Base-by-base conservation (phyloP, 2,329 filamentous ascomycete genomes). In the Calonectria henricotiae region DNA sequence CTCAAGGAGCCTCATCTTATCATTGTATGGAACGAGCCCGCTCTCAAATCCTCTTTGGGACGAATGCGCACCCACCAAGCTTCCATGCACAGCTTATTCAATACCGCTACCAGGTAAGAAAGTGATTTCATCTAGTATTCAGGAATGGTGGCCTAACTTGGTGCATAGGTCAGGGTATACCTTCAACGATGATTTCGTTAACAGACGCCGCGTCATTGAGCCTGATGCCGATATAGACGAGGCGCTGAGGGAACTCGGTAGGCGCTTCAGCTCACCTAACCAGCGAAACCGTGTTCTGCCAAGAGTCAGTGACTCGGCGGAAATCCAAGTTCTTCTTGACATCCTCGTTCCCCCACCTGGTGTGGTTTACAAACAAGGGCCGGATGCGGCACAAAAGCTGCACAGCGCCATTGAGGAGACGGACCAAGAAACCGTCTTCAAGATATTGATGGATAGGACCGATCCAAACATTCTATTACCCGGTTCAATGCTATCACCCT, bases 271-370 rank as follows among this genome's bases (percentile, higher is more conserved):
- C 8, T 61, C 72, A 11, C 74, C 76, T n/a, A 74, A 71, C 54
- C 76, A 78, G 37, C 71, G 62, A 20, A 72, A 69, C 25, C 67
- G 71, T 13, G 74, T 78, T 27, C 63, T 78, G 15, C 76, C 76
- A 11, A 71, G 76, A 72, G 76, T 78, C 15, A 78, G 76, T 20
- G 76, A 78, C 60, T 78, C 76, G 39, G 67, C 76, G 9, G 75
- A 78, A 27, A 78, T 78, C n/a, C 76, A 78, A 61, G 46, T 78
- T 27, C 74, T 78, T 25, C 64, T 78, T 23, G 76, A 78, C 35
- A 78, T 76, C 12, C 74, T 78, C 43, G 75, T 78, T 7, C 74
- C 75, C 35, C 72, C 72, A n/a, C 72, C 73, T 9, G 73, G 65
- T 39, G 69, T 74, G 8, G 39, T 64, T n/a, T 78, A 78, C 51